Evolutionary conservation across 1,284 basidiomycete species (phyloP).

Genomic region (Uromyces viciae-fabae): DNA sequence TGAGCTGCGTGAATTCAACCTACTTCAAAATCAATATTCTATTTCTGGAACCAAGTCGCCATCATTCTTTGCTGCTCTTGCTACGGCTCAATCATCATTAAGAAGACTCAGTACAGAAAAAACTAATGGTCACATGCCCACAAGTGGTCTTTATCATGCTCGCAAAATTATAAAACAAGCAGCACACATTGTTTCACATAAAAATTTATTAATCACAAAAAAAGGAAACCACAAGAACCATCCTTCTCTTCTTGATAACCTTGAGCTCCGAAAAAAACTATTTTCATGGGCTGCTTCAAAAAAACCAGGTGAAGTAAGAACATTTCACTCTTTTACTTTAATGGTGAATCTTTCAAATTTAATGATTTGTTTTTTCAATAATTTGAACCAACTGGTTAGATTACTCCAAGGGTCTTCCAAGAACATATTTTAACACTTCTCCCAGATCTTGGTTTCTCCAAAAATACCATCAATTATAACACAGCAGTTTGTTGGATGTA

Average conservation of each 20-base stretch:
- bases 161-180: slow-evolving; percentile 14
- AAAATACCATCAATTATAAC: neutral
- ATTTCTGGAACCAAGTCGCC: neutral
- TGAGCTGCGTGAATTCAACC: neutral
- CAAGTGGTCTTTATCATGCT: neutral
- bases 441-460: neutral
- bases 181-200: neutral
- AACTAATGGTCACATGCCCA: neutral
- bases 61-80: neutral
- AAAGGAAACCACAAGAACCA: neutral
- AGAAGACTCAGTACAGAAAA: neutral
- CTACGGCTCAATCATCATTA: neutral
- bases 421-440: neutral
- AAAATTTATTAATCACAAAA: neutral
- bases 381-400: too few relatives aligned
- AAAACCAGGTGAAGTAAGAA: neutral
- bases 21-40: neutral
- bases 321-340: neutral
- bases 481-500: slow-evolving; percentile 4
- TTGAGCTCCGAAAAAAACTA: neutral
- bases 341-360: neutral
- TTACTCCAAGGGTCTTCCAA: neutral
- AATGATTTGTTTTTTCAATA: neutral
- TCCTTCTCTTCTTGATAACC: neutral
- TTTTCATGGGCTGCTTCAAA: neutral